These are phyloP conservation scores for Populus hybrid DNA, from an alignment of 441 rosid genomes.

Conservation along the genomic window DNA sequence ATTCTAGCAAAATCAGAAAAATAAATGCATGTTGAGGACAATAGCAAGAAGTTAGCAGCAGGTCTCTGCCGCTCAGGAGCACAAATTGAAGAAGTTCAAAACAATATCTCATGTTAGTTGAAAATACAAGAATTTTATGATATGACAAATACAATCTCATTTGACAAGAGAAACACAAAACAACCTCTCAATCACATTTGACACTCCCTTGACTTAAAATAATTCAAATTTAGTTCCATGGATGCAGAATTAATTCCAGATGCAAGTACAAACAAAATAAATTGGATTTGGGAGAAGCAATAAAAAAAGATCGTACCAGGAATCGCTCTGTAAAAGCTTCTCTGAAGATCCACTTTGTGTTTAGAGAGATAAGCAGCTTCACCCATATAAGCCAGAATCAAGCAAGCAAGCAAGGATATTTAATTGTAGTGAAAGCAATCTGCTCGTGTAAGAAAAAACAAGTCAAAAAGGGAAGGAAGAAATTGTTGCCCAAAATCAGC, in stretches of 20 bases:
- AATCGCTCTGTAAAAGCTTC: conserved; percentile 37
- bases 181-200: neutral
- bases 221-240: neutral
- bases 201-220: neutral
- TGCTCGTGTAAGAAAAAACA: conserved; percentile 9
- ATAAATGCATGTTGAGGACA: neutral
- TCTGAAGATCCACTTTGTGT: conserved; percentile 31
- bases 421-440: conserved; percentile 35
- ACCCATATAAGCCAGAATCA: conserved; percentile 42
- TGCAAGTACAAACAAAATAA: neutral
- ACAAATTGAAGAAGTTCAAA: neutral
- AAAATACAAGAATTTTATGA: neutral
- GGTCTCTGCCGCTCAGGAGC: neutral
- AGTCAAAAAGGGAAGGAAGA: neutral
- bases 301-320: conserved; percentile 31
- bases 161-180: neutral
- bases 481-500: neutral
- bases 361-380: conserved; percentile 46
- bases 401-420: conserved; percentile 39
- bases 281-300: neutral
- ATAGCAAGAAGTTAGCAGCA: neutral
- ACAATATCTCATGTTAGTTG: neutral
- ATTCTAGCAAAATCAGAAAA: neutral
- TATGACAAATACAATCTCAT: neutral
- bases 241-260: neutral